These are phyloP conservation scores for Curvularia sp. DNA, from an alignment of 2,329 filamentous ascomycete genomes.

Conservation along the genomic window DNA sequence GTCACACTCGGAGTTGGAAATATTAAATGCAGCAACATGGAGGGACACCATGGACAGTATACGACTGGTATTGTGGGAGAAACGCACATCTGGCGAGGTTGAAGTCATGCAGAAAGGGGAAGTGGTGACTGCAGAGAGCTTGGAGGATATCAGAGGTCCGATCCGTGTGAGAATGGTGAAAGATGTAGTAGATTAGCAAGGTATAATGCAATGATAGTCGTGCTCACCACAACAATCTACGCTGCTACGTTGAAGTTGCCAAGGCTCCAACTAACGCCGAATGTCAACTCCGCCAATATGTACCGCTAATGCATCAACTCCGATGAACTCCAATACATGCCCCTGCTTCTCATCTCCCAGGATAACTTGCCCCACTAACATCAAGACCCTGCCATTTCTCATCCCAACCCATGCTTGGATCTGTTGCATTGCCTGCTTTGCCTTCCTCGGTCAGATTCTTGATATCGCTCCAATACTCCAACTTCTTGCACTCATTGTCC, in stretches of 20 bases:
- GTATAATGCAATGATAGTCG: neutral
- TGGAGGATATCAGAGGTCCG: conserved; percentile 56
- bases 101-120: conserved; percentile 60
- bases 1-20: conserved; percentile 50
- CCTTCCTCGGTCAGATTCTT: conserved; percentile 54
- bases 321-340: conserved; percentile 14
- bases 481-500: conserved; percentile 77
- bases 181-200: neutral
- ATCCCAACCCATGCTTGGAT: conserved; percentile 46
- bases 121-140: conserved; percentile 43
- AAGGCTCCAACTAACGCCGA: conserved; percentile 9
- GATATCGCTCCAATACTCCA: conserved; percentile 87
- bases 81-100: conserved; percentile 53
- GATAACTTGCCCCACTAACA: conserved; percentile 45
- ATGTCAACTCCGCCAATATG: conserved; percentile 10
- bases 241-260: conserved; percentile 12
- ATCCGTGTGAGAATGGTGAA: conserved; percentile 52
- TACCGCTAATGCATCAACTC: conserved; percentile 3
- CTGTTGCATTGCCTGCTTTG: conserved; percentile 43
- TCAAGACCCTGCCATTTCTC: conserved; percentile 51
- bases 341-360: conserved; percentile 21
- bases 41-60: conserved; percentile 57
- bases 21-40: conserved; percentile 48
- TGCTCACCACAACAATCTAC: conserved; percentile 15
- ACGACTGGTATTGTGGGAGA: conserved; percentile 53